These are phyloP conservation scores for Acacia acuminata DNA, from an alignment of 306 rosid species.

Conservation along the genomic window DNA sequence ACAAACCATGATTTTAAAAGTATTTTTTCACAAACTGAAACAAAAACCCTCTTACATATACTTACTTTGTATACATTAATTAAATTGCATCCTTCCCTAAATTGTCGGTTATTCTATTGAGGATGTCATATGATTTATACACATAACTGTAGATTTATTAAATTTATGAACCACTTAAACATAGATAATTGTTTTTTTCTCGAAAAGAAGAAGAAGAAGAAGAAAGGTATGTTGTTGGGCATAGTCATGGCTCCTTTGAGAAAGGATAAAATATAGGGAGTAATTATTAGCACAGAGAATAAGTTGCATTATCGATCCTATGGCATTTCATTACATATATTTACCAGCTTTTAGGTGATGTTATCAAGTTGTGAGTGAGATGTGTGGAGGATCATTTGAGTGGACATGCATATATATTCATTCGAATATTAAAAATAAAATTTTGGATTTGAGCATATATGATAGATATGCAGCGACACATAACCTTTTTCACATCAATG, in stretches of 20 bases:
- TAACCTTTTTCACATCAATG: neutral
- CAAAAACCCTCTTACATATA: too few species aligned
- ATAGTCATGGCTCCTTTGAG: neutral
- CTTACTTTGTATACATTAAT: too few species aligned
- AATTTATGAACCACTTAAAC: neutral
- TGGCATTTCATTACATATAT: neutral
- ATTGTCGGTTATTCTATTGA: conserved; percentile 5
- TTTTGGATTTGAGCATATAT: neutral
- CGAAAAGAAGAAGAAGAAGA: neutral
- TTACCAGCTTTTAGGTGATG: neutral
- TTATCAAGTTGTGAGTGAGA: neutral
- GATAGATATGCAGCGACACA: neutral
- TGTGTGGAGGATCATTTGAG: neutral
- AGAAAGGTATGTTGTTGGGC: neutral
- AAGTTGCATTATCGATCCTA: neutral
- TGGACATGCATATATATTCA: neutral
- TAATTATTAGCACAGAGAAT: neutral
- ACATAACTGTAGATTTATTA: neutral
- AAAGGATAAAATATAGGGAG: neutral
- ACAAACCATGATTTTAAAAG: too few species aligned
- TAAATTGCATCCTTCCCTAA: neutral
- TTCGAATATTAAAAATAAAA: neutral
- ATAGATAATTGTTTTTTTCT: too few species aligned
- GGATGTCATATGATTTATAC: neutral
- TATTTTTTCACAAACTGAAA: too few species aligned